phyloP scores from a whole-genome alignment of 371 early-diverging fungal genomes.

The Mucor piriformis region DNA sequence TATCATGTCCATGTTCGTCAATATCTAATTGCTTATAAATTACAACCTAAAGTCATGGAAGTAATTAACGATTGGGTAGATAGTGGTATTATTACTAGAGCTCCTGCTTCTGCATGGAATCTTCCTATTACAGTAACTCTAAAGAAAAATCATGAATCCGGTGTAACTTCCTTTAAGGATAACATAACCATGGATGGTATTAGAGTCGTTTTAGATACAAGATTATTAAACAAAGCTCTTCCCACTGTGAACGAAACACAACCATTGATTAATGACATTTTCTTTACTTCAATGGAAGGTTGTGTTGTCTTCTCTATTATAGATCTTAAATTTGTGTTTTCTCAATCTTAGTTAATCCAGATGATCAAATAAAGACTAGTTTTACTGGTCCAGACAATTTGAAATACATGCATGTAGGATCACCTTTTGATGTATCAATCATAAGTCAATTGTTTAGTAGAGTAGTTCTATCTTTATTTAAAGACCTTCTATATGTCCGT shows the following conservation, averaged over 20 bases:
- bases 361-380: conserved; percentile 7
- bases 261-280: conserved; percentile 15
- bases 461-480: conserved; percentile 5
- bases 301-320: conserved; percentile 1
- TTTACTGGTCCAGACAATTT: conserved; percentile 15
- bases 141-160: conserved; percentile 9
- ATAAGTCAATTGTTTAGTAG: conserved; percentile 12
- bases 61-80: conserved; percentile 2
- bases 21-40: conserved; percentile 10
- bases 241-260: too few species aligned
- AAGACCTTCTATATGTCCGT: not conserved
- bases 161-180: not conserved
- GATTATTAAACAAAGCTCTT: conserved; percentile 7
- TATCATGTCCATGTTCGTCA: conserved; percentile 4
- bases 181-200: conserved; percentile 4
- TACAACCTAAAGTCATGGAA: conserved; percentile 8
- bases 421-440: conserved; percentile 11
- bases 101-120: conserved; percentile 16
- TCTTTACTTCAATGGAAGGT: not conserved
- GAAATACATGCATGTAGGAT: conserved; percentile 16
- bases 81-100: conserved; percentile 9
- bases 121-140: conserved; percentile 11
- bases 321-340: conserved; percentile 8
- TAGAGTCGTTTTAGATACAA: conserved; percentile 7
- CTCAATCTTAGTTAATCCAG: conserved; percentile 1